Percentiles rank a stretch among this genome's conserved stretches.
Evolutionary conservation across 176 grass and related monocot genomes (phyloP).

Genomic region (Carex cristatella): DNA sequence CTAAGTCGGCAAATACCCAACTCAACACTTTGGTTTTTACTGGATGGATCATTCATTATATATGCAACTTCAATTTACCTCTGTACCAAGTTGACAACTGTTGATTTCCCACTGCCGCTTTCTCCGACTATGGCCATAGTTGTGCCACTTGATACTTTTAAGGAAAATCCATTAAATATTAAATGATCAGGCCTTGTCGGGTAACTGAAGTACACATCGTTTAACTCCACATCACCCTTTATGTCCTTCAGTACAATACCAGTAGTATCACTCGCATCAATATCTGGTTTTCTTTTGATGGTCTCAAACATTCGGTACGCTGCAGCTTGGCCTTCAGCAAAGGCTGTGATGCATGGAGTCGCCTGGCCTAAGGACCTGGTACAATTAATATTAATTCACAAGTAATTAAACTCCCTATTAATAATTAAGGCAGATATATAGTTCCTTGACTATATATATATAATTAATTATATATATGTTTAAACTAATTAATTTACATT

Average conservation of each 20-base stretch:
- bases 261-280: constrained; percentile 42
- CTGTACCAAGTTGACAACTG: constrained; percentile 64
- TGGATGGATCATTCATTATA: too few relatives aligned
- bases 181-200: constrained; percentile 53
- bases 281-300: constrained; percentile 64
- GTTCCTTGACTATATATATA: too few relatives aligned
- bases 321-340: constrained; percentile 78
- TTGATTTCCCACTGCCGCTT: constrained; percentile 83
- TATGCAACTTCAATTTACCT: not conserved
- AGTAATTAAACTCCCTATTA: not conserved
- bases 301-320: constrained; percentile 77
- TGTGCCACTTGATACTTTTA: constrained; percentile 42
- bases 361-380: constrained; percentile 72
- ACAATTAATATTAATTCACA: not conserved
- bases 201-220: constrained; percentile 72
- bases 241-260: constrained; percentile 63
- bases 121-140: constrained; percentile 89
- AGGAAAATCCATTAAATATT: constrained; percentile 69
- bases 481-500: constrained; percentile 45
- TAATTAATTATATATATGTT: not conserved
- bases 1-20: too few relatives aligned
- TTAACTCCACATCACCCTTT: constrained; percentile 70
- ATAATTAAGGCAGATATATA: not conserved
- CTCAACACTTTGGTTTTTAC: too few relatives aligned
- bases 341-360: constrained; percentile 60